Base-by-base conservation (phyloP, 371 early-diverging fungal species). In the Phascolomyces articulosus region DNA sequence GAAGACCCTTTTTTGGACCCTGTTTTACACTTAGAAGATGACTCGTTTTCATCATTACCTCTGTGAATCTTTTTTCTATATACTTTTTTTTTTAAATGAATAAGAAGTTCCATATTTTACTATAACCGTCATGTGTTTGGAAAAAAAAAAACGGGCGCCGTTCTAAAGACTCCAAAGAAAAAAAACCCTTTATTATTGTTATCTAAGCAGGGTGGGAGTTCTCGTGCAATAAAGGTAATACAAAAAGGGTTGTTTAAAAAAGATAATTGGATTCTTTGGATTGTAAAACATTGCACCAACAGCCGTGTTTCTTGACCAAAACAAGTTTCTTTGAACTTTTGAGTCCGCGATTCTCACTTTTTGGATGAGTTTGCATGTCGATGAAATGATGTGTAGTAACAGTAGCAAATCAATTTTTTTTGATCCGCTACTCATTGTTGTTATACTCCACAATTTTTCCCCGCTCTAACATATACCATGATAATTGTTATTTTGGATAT, bases 1-100 rank as follows among this genome's bases (percentile, higher is more conserved):
- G 60, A n/a, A n/a, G n/a, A 47, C 44, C 60, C 60, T 47, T 40
- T 59, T 59, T 59, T 59, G 60, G 60, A 59, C 60, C 60, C 60
- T 57, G 55, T 55, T 55, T 27, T 55, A n/a, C 38, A 40, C 58
- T 41, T 31, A 20, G 34, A 11, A n/a, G n/a, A n/a, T n/a, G n/a
- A n/a, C n/a, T n/a, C n/a, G n/a, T n/a, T n/a, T n/a, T n/a, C n/a
- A n/a, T n/a, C n/a, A n/a, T n/a, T n/a, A n/a, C n/a, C n/a, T n/a
- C n/a, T n/a, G n/a, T n/a, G n/a, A n/a, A n/a, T n/a, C n/a, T n/a
- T n/a, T n/a, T n/a, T n/a, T n/a, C n/a, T n/a, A n/a, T n/a, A n/a
- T n/a, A n/a, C n/a, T n/a, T n/a, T n/a, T n/a, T n/a, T n/a, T n/a
- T n/a, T n/a, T n/a, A n/a, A n/a, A n/a, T n/a, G n/a, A n/a, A 29